Conservation (phyloP, 1,284 basidiomycete species). For the Tilletia walkeri region DNA sequence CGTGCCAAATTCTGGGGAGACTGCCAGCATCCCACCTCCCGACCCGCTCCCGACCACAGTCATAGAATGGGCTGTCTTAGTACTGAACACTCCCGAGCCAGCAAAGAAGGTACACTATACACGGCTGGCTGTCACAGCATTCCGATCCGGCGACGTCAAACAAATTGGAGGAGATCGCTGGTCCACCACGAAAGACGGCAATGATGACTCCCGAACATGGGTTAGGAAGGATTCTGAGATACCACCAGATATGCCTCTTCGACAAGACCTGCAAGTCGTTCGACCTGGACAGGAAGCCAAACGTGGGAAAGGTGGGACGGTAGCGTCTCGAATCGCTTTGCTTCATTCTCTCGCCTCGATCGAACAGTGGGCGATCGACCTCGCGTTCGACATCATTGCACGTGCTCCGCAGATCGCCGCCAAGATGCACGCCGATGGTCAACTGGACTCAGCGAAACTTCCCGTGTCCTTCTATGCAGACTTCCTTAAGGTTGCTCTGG, state of each 20-base stretch:
- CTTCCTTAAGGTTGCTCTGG: conserved; percentile 65
- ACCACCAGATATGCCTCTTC: conserved; percentile 70
- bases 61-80: conserved; percentile 72
- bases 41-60: conserved; percentile 59
- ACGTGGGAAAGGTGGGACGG: conserved; percentile 62
- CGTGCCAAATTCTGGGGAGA: conserved; percentile 5
- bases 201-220: conserved; percentile 26
- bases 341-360: conserved; percentile 82
- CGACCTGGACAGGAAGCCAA: conserved; percentile 67
- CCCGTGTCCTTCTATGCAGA: conserved; percentile 54
- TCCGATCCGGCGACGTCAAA: conserved; percentile 68
- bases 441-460: conserved; percentile 26
- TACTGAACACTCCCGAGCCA: conserved; percentile 71
- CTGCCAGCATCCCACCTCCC: conserved; percentile 24
- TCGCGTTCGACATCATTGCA: conserved; percentile 67
- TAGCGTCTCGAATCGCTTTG: conserved; percentile 71
- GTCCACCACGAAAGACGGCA: conserved; percentile 20
- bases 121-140: conserved; percentile 68
- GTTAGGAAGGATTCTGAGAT: conserved; percentile 32
- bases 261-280: conserved; percentile 63
- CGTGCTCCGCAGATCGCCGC: conserved; percentile 57
- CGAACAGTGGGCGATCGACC: conserved; percentile 74
- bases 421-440: conserved; percentile 21
- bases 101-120: conserved; percentile 72
- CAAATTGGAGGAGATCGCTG: conserved; percentile 62